These are phyloP conservation scores for Hypoxylon sp. DNA, from an alignment of 2,329 filamentous ascomycete species.

Conservation along the genomic window DNA sequence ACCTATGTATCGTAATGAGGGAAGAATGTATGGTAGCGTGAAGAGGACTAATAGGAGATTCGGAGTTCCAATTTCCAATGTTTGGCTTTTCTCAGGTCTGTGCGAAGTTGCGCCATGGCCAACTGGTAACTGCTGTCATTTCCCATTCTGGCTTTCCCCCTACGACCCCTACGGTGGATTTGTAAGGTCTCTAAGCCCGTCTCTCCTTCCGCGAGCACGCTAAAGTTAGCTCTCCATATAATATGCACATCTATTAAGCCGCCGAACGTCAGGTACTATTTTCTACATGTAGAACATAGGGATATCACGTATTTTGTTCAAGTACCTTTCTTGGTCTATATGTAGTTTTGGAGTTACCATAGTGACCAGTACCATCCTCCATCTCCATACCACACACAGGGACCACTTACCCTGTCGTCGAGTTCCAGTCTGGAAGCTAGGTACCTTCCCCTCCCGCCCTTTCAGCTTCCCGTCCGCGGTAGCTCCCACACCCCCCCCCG, in stretches of 20 bases:
- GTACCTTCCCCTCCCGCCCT: constrained; percentile 24
- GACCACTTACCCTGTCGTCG: constrained; percentile 4
- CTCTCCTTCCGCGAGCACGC: constrained; percentile 8
- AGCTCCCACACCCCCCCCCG: constrained; percentile 25
- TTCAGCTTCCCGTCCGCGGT: constrained; percentile 10
- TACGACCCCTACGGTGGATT: constrained; percentile 1
- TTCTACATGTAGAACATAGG: constrained; percentile 8
- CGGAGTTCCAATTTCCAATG: not conserved
- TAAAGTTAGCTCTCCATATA: constrained; percentile 18
- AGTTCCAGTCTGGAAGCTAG: constrained; percentile 3
- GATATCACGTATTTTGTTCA: not conserved
- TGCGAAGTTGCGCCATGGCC: constrained; percentile 22
- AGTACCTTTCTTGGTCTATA: constrained; percentile 9
- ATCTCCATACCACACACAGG: constrained; percentile 10
- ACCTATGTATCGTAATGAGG: not conserved
- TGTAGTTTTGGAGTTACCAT: constrained; percentile 24
- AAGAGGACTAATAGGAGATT: not conserved
- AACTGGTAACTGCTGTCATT: constrained; percentile 12
- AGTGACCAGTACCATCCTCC: constrained; percentile 12
- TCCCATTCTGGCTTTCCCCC: not conserved
- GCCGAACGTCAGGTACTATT: constrained; percentile 23
- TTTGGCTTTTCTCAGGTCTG: constrained; percentile 10
- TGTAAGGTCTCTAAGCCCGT: constrained; percentile 1
- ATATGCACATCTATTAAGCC: constrained; percentile 19
- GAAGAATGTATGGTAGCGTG: not conserved